These are phyloP conservation scores for Lasiosphaeriaceae sp. DNA, from an alignment of 495 filamentous ascomycete species.

Conservation along the genomic window DNA sequence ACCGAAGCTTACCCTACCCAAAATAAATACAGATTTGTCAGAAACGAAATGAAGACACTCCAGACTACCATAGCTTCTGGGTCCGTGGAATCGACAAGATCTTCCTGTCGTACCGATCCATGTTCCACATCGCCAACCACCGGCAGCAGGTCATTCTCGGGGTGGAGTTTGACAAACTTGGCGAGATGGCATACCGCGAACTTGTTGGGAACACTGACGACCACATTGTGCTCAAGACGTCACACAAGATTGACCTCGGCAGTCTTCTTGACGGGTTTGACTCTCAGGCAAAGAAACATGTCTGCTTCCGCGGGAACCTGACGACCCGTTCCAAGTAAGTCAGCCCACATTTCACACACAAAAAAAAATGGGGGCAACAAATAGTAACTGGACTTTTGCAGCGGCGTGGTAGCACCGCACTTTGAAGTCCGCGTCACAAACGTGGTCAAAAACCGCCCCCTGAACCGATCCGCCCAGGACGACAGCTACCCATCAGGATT, in stretches of 20 bases:
- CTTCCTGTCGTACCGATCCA: slow-evolving; percentile 10
- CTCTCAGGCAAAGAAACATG: background rate
- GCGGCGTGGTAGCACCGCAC: background rate
- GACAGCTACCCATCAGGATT: slow-evolving; percentile 23
- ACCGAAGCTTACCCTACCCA: background rate
- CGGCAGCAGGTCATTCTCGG: slow-evolving; percentile 13
- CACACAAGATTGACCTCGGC: slow-evolving; percentile 11
- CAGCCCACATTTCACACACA: too few species aligned
- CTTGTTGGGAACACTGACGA: slow-evolving; percentile 12
- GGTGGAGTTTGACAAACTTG: slow-evolving; percentile 4
- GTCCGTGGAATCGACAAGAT: slow-evolving; percentile 4
- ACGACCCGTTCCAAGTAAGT: slow-evolving; percentile 8
- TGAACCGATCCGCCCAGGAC: slow-evolving; percentile 20
- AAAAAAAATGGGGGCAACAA: background rate
- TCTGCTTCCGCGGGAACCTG: background rate
- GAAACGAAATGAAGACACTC: slow-evolving; percentile 9
- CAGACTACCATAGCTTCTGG: slow-evolving; percentile 19
- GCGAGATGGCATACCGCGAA: background rate
- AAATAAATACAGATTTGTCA: background rate
- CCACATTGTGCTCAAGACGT: slow-evolving; percentile 10
- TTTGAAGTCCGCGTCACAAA: slow-evolving; percentile 7
- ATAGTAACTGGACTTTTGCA: background rate
- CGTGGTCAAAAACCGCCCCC: slow-evolving; percentile 14
- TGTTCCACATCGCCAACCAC: slow-evolving; percentile 23
- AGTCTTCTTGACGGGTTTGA: background rate